Evolutionary conservation across 345 rosid genomes (phyloP).

Genomic region (Odontarrhena argentea): DNA sequence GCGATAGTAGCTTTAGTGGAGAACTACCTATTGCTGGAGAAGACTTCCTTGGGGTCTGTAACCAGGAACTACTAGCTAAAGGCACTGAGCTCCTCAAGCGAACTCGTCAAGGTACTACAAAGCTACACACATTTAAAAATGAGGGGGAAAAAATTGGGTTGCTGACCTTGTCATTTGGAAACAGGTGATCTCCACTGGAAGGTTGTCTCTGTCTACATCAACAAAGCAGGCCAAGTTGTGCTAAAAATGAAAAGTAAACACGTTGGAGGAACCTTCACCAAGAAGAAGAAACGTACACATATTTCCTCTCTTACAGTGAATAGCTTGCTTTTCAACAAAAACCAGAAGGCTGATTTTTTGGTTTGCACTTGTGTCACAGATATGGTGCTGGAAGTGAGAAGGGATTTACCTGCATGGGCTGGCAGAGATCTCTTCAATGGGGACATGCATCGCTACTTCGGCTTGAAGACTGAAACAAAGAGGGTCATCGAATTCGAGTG

Average conservation of each 20-base stretch:
- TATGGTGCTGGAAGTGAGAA: constrained; percentile 69
- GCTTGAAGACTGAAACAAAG: constrained; percentile 64
- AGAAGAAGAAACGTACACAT: constrained; percentile 61
- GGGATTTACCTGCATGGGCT: constrained; percentile 85
- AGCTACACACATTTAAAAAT: background rate
- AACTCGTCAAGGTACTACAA: constrained; percentile 71
- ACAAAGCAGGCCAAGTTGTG: constrained; percentile 69
- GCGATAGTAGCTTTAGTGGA: constrained; percentile 50
- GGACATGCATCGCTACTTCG: constrained; percentile 75
- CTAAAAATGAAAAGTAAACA: constrained; percentile 92
- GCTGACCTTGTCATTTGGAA: constrained; percentile 13
- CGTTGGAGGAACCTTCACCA: constrained; percentile 78
- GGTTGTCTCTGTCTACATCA: constrained; percentile 77
- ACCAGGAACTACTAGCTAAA: constrained; percentile 73
- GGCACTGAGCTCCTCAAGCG: constrained; percentile 90
- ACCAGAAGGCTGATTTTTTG: background rate
- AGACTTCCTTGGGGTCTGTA: constrained; percentile 57
- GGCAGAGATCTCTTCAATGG: constrained; percentile 83
- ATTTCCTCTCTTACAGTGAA: background rate
- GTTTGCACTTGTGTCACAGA: constrained; percentile 44
- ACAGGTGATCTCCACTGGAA: constrained; percentile 98
- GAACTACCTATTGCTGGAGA: constrained; percentile 61
- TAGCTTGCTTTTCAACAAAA: background rate
- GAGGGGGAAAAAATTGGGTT: background rate
- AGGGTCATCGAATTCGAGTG: constrained; percentile 84